A percentile compares a stretch with the other conserved stretches of the same genome.
Conservation (phyloP, 495 filamentous ascomycete genomes). For the Penicillium goetzii region DNA sequence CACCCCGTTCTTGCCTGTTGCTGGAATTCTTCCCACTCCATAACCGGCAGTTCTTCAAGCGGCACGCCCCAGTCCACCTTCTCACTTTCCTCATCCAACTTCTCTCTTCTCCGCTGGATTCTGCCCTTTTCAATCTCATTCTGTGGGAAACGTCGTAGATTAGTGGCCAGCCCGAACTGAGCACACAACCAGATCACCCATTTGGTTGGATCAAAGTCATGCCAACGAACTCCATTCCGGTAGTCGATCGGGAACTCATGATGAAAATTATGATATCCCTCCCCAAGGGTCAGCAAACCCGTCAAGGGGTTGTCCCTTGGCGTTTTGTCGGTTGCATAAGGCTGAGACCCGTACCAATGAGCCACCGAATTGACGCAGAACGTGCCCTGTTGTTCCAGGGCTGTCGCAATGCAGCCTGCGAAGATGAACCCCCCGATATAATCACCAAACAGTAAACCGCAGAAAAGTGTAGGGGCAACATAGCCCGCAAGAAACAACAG, state of each 20-base stretch:
- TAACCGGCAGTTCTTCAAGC: conserved; percentile 79
- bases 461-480: conserved; percentile 75
- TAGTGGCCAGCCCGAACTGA: conserved; percentile 85
- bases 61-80: conserved; percentile 90
- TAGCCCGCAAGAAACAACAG: conserved; percentile 82
- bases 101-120: conserved; percentile 92
- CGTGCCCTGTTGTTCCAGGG: conserved; percentile 93
- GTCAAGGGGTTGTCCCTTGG: conserved; percentile 91
- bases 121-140: conserved; percentile 98
- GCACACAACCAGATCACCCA: conserved; percentile 92
- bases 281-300: conserved; percentile 56
- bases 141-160: conserved; percentile 88
- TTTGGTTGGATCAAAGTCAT: conserved; percentile 98
- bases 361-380: conserved; percentile 98
- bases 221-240: conserved; percentile 93
- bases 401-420: conserved; percentile 86
- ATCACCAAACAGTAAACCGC: conserved; percentile 82
- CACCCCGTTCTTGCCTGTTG: conserved; percentile 81
- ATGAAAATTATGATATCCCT: conserved; percentile 98
- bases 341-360: conserved; percentile 96
- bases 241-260: conserved; percentile 98
- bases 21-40: conserved; percentile 91
- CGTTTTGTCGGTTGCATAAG: conserved; percentile 94
- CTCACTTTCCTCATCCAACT: conserved; percentile 87
- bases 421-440: conserved; percentile 88